Base-by-base conservation (phyloP, 2,329 filamentous ascomycete species). In the Xylariales sp. region DNA sequence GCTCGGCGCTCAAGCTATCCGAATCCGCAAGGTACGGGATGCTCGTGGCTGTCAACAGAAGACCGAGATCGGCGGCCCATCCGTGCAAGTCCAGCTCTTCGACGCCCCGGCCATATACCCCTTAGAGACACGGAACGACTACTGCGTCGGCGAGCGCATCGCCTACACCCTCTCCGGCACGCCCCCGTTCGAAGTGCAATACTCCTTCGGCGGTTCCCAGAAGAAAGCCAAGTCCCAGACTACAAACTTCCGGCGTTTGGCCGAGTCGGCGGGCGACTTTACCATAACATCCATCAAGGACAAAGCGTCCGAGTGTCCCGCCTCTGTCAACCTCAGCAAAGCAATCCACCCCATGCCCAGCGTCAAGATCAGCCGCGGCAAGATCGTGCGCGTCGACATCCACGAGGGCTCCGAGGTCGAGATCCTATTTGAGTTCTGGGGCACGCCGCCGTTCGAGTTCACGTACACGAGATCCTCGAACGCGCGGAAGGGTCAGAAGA, bases 361-460 rank as follows among this genome's bases (percentile, higher is more conserved):
- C 45, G 94, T 96, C 34, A 84, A 84, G 51, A 88, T 98, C 51
- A 91, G 86, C 57, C 86, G 88, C 55, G 94, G 94, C 21, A 78
- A 78, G 47, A 82, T 87, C 45, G 79, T 82, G 5, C 81, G 86
- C 51, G 83, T 94, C 25, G 93, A 97, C 59, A 98, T 98, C 48
- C 94, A 97, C 61, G 91, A 98, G 69, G 93, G 93, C 52, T 89
- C 89, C 47, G 86, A 94, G 60, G 89, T 93, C 1, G 88, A 96
- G 59, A 89, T 98, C 39, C 69, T 88, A 6, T 97, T 98, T 54
- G 87, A 95, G 55, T 98, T 98, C 66, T 90, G 86, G 70, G 93
- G 94, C 43, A 90, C 87, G 5, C 89, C 93, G 47, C 93, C 93
- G 1, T 98, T 98, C 57, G 93, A 97, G 65, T 98, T 97, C 60